Percentiles rank a stretch among this genome's conserved stretches.
These are phyloP conservation scores for Triticum urartu DNA, from an alignment of 176 grass and related monocot species.

Conservation along the genomic window DNA sequence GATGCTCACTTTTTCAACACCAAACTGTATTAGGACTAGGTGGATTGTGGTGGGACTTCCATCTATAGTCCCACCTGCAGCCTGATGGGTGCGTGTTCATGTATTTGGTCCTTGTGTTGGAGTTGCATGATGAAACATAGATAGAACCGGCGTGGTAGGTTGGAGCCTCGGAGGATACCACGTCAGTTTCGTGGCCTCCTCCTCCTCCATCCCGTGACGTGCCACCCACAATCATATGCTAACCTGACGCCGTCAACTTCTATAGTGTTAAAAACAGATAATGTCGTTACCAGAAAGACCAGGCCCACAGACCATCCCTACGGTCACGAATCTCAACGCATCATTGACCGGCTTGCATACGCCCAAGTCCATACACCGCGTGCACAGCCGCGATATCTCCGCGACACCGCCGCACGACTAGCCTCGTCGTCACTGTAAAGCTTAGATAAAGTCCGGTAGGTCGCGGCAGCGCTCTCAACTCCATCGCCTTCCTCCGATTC, in stretches of 20 bases:
- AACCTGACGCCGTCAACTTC: slow-evolving; percentile 7
- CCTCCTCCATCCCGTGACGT: neutral
- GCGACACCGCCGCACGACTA: neutral
- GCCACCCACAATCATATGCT: neutral
- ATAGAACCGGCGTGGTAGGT: too few relatives aligned
- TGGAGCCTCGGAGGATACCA: neutral
- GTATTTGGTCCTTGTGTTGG: too few relatives aligned
- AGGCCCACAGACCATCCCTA: neutral
- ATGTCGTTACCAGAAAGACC: neutral
- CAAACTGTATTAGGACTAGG: too few relatives aligned
- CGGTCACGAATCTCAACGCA: neutral
- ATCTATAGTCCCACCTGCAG: too few relatives aligned
- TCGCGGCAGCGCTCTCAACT: neutral
- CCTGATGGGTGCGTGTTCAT: too few relatives aligned
- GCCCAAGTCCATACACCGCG: neutral
- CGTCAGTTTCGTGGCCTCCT: neutral
- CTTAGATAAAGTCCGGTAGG: neutral
- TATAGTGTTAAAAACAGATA: neutral
- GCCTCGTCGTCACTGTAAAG: neutral
- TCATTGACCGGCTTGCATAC: neutral
- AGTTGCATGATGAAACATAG: too few relatives aligned
- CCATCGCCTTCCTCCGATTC: neutral
- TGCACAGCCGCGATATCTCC: neutral
- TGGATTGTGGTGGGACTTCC: too few relatives aligned
- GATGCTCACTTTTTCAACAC: too few relatives aligned